A percentile compares a stretch with the other conserved stretches of the same genome.
Evolutionary conservation across 163 green algal genomes (phyloP).

Genomic region (Trebouxia gelatinosa): DNA sequence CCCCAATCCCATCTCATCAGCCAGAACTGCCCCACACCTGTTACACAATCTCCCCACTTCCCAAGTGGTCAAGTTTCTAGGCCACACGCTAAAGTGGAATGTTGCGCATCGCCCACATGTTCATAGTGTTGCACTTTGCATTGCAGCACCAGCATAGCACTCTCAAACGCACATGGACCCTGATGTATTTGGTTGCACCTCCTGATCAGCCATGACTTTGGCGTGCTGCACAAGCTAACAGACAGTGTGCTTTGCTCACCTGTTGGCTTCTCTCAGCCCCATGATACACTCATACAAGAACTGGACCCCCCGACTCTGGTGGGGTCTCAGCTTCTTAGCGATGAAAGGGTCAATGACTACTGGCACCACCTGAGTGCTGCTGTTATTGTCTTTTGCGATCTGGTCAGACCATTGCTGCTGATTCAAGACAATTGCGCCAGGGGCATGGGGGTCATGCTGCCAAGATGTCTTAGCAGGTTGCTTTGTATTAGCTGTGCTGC

Average conservation of each 20-base stretch:
- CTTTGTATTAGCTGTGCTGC: no score
- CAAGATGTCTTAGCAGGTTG: neutral
- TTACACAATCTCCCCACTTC: no score
- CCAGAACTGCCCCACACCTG: constrained; percentile 64
- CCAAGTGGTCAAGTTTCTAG: no score
- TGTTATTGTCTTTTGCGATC: no score
- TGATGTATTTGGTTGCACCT: no score
- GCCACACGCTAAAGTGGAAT: no score
- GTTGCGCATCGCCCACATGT: no score
- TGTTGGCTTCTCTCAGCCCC: constrained; percentile 43
- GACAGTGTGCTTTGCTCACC: no score
- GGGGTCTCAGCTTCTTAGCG: constrained; percentile 57
- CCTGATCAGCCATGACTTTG: no score
- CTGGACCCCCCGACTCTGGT: constrained; percentile 67
- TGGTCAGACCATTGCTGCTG: constrained; percentile 43
- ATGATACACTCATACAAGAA: constrained; percentile 79
- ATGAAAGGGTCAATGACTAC: constrained; percentile 75
- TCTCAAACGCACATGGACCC: no score
- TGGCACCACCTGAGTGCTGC: constrained; percentile 43
- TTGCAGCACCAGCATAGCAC: neutral
- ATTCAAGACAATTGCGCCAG: constrained; percentile 67
- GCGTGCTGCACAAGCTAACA: no score
- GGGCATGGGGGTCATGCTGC: constrained; percentile 54
- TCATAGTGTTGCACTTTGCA: neutral
- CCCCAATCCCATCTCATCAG: constrained; percentile 73